Conservation (phyloP, 1,139 yeast species). For the Candida neerlandica region DNA sequence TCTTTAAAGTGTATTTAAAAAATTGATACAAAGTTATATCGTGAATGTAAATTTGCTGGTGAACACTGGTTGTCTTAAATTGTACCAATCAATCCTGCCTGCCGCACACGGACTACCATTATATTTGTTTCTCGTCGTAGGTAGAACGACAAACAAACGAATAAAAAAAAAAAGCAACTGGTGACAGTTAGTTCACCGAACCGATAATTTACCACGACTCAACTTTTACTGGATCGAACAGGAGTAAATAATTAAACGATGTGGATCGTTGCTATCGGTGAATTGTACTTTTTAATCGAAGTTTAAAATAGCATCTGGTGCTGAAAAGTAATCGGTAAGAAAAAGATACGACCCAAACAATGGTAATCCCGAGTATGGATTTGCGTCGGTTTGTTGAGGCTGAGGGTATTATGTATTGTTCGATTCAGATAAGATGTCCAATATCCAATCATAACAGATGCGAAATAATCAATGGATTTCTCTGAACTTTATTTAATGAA, state of each 20-base stretch:
- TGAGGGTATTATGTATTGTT: background rate
- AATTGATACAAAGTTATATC: no score
- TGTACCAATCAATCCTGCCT: no score
- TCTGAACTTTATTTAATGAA: background rate
- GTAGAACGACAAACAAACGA: background rate
- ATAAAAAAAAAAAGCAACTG: background rate
- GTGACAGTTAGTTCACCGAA: background rate
- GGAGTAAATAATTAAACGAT: no score
- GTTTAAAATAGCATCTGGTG: background rate
- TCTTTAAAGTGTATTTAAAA: background rate
- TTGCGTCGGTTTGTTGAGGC: background rate
- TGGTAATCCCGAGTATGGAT: background rate
- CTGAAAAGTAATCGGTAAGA: no score
- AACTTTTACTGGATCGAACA: background rate
- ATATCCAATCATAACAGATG: background rate
- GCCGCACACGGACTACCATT: no score
- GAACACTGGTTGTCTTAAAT: no score
- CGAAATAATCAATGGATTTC: background rate
- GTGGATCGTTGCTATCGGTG: no score
- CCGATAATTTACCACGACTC: background rate
- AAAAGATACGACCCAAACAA: background rate
- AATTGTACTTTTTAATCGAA: background rate
- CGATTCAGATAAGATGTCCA: background rate
- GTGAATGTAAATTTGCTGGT: no score
- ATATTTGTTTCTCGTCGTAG: no score